phyloP scores from a whole-genome alignment of 306 rosid species.

The Dalbergia cochinchinensis region DNA sequence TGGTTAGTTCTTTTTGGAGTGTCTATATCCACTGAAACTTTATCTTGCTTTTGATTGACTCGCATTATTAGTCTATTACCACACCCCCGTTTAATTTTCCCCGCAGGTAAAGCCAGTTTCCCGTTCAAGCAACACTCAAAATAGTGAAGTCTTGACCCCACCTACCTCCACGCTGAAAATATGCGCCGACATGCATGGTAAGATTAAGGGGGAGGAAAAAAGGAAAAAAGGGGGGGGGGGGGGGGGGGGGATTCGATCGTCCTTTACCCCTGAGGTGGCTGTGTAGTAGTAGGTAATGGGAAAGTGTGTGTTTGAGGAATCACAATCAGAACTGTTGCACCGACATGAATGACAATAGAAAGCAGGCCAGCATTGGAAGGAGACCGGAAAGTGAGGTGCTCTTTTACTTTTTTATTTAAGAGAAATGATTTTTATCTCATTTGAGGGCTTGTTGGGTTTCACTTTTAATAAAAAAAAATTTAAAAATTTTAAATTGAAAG shows the following conservation, averaged over 20 bases:
- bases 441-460: no score
- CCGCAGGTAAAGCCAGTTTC: not conserved
- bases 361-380: slow-evolving; percentile 18
- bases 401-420: no score
- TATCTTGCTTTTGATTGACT: slow-evolving; percentile 11
- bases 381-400: not conserved
- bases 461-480: no score
- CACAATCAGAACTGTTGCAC: slow-evolving; percentile 9
- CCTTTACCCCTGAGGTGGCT: not conserved
- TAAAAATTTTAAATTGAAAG: no score
- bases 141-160: slow-evolving; percentile 22
- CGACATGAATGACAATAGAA: not conserved
- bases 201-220: slow-evolving; percentile 8
- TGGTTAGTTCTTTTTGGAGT: not conserved
- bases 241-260: not conserved
- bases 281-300: slow-evolving; percentile 5
- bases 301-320: slow-evolving; percentile 20
- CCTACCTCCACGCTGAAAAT: slow-evolving; percentile 3
- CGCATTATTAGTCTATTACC: not conserved
- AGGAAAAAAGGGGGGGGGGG: not conserved
- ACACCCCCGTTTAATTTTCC: not conserved
- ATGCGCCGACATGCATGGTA: slow-evolving; percentile 45
- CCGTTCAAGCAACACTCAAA: slow-evolving; percentile 3
- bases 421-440: no score
- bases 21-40: not conserved